These are phyloP conservation scores for Salix purpurea DNA, from an alignment of 345 rosid genomes.

Conservation along the genomic window DNA sequence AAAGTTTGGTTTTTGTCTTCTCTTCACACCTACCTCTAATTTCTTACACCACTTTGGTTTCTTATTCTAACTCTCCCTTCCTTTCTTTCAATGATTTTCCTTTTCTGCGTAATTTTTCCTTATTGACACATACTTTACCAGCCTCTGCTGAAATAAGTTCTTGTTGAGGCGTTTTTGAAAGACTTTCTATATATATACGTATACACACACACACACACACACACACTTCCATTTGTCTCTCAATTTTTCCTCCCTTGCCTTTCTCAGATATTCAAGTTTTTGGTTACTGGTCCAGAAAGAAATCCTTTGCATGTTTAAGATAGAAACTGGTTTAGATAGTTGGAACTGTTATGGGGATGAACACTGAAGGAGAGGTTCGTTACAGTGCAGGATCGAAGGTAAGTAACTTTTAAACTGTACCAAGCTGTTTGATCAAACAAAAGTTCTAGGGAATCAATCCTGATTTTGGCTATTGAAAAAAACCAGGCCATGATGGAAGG, in stretches of 20 bases:
- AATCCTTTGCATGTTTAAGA: conserved; percentile 1
- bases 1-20: conserved; percentile 29
- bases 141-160: background rate
- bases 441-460: background rate
- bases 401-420: conserved; percentile 2
- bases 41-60: conserved; percentile 1
- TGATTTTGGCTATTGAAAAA: background rate
- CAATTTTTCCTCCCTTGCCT: background rate
- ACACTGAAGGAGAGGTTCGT: conserved; percentile 22
- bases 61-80: background rate
- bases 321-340: background rate
- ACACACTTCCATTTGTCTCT: background rate
- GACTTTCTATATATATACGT: too few species aligned
- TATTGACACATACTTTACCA: background rate
- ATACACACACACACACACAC: background rate
- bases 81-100: background rate
- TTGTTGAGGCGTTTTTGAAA: background rate
- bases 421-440: background rate
- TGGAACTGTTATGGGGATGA: conserved; percentile 26
- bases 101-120: background rate
- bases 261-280: background rate
- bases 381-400: conserved; percentile 37
- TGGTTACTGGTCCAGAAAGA: background rate
- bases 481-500: conserved; percentile 41
- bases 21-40: conserved; percentile 8